Evolutionary conservation across 2,329 filamentous ascomycete species (phyloP).

Genomic region (Grosmannia huntii): DNA sequence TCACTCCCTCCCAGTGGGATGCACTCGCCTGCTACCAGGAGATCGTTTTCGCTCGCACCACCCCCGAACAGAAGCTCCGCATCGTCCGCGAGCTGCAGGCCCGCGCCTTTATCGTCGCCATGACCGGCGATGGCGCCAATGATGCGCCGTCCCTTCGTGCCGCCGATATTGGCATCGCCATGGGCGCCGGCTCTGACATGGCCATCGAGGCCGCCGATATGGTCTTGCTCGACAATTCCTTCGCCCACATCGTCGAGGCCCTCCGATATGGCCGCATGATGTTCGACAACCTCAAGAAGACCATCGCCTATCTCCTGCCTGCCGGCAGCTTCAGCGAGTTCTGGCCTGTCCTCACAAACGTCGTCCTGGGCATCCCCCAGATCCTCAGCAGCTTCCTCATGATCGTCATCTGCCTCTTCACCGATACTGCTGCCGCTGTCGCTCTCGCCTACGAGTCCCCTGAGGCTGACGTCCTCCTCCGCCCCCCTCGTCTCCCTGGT

Average conservation of each 20-base stretch:
- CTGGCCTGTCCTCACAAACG: conserved; percentile 62
- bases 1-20: conserved; percentile 59
- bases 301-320: conserved; percentile 59
- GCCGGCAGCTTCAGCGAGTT: conserved; percentile 66
- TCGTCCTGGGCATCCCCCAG: conserved; percentile 60
- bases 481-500: conserved; percentile 53
- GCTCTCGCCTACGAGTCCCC: conserved; percentile 65
- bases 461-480: conserved; percentile 60
- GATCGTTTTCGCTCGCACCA: conserved; percentile 65
- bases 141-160: conserved; percentile 70
- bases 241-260: conserved; percentile 59
- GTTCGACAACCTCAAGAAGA: conserved; percentile 73
- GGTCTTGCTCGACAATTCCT: conserved; percentile 59
- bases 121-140: conserved; percentile 82
- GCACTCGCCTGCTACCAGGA: conserved; percentile 51
- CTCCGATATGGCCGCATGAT: conserved; percentile 61
- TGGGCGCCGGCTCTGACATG: conserved; percentile 70
- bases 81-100: conserved; percentile 65
- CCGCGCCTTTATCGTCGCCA: conserved; percentile 55
- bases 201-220: conserved; percentile 73
- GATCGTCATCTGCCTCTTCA: conserved; percentile 61
- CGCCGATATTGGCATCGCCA: conserved; percentile 72
- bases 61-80: conserved; percentile 65
- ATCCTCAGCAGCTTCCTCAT: conserved; percentile 63
- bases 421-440: conserved; percentile 61